Base-by-base conservation (phyloP, 768 basidiomycete genomes). In the Antrodiella citrinella region DNA sequence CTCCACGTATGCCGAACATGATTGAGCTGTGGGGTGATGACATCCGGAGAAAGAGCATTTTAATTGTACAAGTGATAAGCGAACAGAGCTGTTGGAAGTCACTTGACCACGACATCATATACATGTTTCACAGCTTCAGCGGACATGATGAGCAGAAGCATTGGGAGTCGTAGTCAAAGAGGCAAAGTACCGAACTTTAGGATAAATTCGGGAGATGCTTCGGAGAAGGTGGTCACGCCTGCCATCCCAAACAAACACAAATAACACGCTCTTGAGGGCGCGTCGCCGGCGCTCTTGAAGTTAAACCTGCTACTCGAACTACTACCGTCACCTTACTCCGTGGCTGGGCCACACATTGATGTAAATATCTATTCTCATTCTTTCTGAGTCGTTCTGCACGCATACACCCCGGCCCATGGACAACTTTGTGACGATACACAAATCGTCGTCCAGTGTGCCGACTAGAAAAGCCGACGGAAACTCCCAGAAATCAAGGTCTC, bases 361-460 rank as follows among this genome's bases (percentile, higher is more conserved):
- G 30, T 35, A 35, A 7, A 35, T 35, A 35, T 15, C 7, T 35
- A 7, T 35, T 35, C 30, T 15, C 30, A 7, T 15, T 35, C 30
- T 35, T 35, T 35, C 30, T 35, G 7, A 15, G 30, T 35, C 15
- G 7, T 35, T 7, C 30, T 35, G 30, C 15, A 15, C 15, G 30
- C 23, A 44, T 35, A 24, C 49, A 22, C 49, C 21, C 20, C 50
- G 38, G 18, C 22, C 22, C 50, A 69, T 69, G 67, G 66, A 69
- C 56, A 65, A 61, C 45, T 67, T 64, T 51, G 60, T 68, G 25
- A 63, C 51, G 13, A 57, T 63, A 44, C 54, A 53, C 44, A 64
- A 65, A 26, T 54, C 58, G 4, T 50, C 60, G 1, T 48, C 62
- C 11, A 42, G 43, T n/a, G 52, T 38, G 4, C 44, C 44, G 19